A percentile compares a stretch with the other conserved stretches of the same genome.
phyloP scores from a whole-genome alignment of 331 rosid species.

The Saraca asoca region DNA sequence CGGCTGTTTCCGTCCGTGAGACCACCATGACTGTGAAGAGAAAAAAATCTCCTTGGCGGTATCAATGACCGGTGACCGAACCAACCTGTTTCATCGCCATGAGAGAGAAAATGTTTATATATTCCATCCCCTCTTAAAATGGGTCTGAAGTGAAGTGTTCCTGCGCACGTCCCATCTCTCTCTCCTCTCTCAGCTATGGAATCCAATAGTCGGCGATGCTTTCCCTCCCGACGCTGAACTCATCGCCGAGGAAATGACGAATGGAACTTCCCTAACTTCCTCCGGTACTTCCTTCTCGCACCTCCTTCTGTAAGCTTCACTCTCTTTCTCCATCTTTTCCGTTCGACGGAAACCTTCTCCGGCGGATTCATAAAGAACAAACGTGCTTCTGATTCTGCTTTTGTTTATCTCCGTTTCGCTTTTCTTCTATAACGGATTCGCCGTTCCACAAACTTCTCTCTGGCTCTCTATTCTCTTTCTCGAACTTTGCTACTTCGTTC shows the following conservation, averaged over 20 bases:
- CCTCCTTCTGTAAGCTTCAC: conserved; percentile 11
- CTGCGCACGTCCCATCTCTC: conserved; percentile 54
- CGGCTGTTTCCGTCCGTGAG: conserved; percentile 46
- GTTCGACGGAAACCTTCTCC: conserved; percentile 42
- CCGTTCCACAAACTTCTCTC: conserved; percentile 24
- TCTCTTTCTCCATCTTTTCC: conserved; percentile 24
- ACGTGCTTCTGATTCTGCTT: conserved; percentile 3
- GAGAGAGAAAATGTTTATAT: conserved; percentile 59
- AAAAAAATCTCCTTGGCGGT: conserved; percentile 33
- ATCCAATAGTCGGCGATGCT: conserved; percentile 46
- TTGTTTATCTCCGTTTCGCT: no score
- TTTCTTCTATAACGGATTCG: conserved; percentile 1
- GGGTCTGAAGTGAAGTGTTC: conserved; percentile 50
- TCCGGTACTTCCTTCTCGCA: neutral
- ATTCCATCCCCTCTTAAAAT: conserved; percentile 55
- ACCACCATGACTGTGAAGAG: conserved; percentile 26
- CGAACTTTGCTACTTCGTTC: no score
- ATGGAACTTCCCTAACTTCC: conserved; percentile 35
- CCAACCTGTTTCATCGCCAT: conserved; percentile 42
- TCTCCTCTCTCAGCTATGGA: conserved; percentile 29
- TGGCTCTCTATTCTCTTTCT: neutral
- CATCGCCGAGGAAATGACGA: conserved; percentile 35
- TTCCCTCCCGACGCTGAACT: conserved; percentile 40
- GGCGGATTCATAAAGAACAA: conserved; percentile 11
- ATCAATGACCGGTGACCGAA: conserved; percentile 61